Evolutionary conservation across 2,329 filamentous ascomycete species (phyloP), one percentile per base, ranked within the genome.

Genomic region (Aspergillus melleus): DNA sequence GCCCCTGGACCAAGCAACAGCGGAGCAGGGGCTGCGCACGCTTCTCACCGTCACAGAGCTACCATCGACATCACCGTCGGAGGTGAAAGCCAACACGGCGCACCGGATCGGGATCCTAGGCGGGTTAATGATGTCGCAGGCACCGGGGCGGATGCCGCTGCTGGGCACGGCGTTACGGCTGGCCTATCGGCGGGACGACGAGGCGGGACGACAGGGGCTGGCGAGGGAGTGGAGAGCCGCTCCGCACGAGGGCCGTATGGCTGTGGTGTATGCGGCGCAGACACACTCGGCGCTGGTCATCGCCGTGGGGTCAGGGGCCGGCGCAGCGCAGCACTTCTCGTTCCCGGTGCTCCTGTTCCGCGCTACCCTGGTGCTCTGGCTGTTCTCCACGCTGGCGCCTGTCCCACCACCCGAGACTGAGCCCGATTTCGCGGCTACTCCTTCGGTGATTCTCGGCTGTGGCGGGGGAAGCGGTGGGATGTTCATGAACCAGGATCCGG

Each of bases 371-470:
- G 11, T 49, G 24, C 14, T 55, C 22, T 55, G 54, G 54, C 26
- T 49, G 19, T 49, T 49, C 54, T 55, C 54, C n/a, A 10, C 54
- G 3, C 46, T 55, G 9, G 54, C 44, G 54, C 44, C 29, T 55
- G 30, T 46, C 16, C 42, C 29, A 30, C 29, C 29, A 30, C 29
- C 29, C 29, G 29, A 30, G 29, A 30, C 29, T 30, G 29, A 30
- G 29, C 29, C 29, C 29, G 29, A 30, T 30, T 30, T 30, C 29
- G 29, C 29, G 29, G 29, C 29, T 9, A 30, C 29, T 30, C 29
- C 29, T 30, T 30, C 29, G 29, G 29, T 30, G 29, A 9, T 30
- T 30, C 29, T 30, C 9, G 29, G 29, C 29, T 30, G 29, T 30
- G 29, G 29, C 29, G 29, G 29, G 29, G 29, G 29, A 30, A 30